Evolutionary conservation across 345 rosid genomes (phyloP).

Genomic region (Turritis glabra): DNA sequence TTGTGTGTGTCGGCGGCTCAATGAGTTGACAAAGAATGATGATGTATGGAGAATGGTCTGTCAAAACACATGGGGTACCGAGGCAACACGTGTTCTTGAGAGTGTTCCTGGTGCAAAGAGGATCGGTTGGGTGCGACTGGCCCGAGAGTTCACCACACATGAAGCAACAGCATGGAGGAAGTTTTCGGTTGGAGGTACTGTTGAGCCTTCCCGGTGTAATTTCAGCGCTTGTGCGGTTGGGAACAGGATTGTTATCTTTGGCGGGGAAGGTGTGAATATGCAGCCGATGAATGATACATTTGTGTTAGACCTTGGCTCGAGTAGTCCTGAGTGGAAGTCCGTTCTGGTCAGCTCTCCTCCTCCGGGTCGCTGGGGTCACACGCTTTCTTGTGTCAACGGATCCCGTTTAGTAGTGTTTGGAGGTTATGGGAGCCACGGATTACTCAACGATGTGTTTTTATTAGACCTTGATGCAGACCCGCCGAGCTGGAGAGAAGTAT

Average conservation of each 20-base stretch:
- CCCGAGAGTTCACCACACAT: slow-evolving; percentile 83
- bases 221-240: slow-evolving; percentile 95
- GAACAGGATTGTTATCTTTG: slow-evolving; percentile 84
- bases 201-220: slow-evolving; percentile 91
- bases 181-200: slow-evolving; percentile 84
- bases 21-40: slow-evolving; percentile 74
- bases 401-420: slow-evolving; percentile 90
- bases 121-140: slow-evolving; percentile 85
- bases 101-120: slow-evolving; percentile 85
- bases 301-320: slow-evolving; percentile 80
- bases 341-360: slow-evolving; percentile 94
- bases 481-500: slow-evolving; percentile 89
- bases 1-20: slow-evolving; percentile 66
- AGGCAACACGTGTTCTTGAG: slow-evolving; percentile 79
- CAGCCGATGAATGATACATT: slow-evolving; percentile 97
- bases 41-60: slow-evolving; percentile 96
- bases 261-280: slow-evolving; percentile 95
- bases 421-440: slow-evolving; percentile 88
- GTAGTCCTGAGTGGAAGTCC: slow-evolving; percentile 83
- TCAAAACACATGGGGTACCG: slow-evolving; percentile 92
- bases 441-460: slow-evolving; percentile 84
- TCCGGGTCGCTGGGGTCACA: slow-evolving; percentile 98
- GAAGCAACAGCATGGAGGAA: slow-evolving; percentile 95
- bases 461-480: slow-evolving; percentile 90
- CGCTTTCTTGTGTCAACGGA: slow-evolving; percentile 84